These are phyloP conservation scores for Saccharomycopsis fibuligera DNA, from an alignment of 805 yeast genomes.

Conservation along the genomic window DNA sequence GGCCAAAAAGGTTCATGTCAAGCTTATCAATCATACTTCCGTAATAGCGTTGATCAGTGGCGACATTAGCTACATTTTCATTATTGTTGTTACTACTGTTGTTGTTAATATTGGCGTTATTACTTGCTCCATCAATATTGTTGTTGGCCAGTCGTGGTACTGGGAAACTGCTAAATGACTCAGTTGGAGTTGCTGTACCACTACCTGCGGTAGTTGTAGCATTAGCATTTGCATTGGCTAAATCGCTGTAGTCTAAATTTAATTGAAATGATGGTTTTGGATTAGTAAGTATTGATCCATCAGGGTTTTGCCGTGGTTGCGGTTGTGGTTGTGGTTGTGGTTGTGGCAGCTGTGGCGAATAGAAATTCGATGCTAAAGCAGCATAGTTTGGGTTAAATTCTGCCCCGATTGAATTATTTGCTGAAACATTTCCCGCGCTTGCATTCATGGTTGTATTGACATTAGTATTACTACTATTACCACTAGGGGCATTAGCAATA, in stretches of 20 bases:
- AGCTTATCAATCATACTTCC: conserved; percentile 79
- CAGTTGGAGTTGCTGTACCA: neutral
- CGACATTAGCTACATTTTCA: neutral
- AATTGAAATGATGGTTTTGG: conserved; percentile 16
- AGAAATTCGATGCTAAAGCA: too few relatives aligned
- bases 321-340: too few relatives aligned
- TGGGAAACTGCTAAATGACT: too few relatives aligned
- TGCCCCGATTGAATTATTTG: neutral
- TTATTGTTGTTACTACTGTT: neutral
- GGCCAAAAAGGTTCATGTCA: conserved; percentile 80
- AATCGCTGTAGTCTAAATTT: conserved; percentile 8
- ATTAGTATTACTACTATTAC: neutral
- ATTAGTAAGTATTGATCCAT: conserved; percentile 14
- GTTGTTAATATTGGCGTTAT: neutral
- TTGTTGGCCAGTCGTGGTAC: too few relatives aligned
- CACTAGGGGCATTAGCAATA: neutral
- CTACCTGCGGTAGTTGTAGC: neutral
- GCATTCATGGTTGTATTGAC: neutral
- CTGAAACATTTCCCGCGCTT: neutral
- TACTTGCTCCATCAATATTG: too few relatives aligned
- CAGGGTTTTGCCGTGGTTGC: conserved; percentile 1
- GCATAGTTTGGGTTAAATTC: neutral
- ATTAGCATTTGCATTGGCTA: conserved; percentile 7
- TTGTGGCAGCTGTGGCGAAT: too few relatives aligned
- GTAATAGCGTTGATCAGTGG: conserved; percentile 21